Conservation (phyloP, 2,329 filamentous ascomycete genomes). For the Stagonosporopsis vannaccii region DNA sequence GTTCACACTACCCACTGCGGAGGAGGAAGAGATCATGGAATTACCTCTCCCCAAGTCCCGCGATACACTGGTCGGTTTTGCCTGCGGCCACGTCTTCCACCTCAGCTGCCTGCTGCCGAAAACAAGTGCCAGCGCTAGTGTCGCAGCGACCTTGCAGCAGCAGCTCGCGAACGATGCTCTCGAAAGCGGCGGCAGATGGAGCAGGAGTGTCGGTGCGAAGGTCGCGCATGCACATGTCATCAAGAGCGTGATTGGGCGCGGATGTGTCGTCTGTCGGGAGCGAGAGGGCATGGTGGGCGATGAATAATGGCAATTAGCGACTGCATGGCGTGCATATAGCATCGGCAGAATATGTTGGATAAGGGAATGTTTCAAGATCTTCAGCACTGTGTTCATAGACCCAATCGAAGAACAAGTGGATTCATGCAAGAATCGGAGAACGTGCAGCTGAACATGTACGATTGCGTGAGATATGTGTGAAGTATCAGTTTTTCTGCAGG, state of each 20-base stretch:
- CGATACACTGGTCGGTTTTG: constrained; percentile 80
- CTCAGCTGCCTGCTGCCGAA: constrained; percentile 70
- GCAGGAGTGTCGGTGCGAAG: constrained; percentile 70
- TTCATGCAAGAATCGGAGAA: no score
- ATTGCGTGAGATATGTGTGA: no score
- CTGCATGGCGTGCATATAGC: background rate
- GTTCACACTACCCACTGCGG: constrained; percentile 41
- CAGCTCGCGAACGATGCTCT: constrained; percentile 50
- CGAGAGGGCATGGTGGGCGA: constrained; percentile 26
- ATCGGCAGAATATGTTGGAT: background rate
- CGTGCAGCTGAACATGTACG: no score
- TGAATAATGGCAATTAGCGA: background rate
- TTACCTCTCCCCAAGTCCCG: constrained; percentile 38
- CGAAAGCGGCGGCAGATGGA: constrained; percentile 54
- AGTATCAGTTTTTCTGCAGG: no score
- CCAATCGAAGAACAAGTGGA: background rate
- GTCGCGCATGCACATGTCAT: constrained; percentile 75
- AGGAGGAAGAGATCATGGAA: constrained; percentile 38
- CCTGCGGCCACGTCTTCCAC: constrained; percentile 84
- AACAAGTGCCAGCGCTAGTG: constrained; percentile 51
- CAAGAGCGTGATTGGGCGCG: constrained; percentile 73
- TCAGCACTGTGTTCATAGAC: background rate
- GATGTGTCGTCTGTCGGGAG: constrained; percentile 47
- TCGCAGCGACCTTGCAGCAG: constrained; percentile 55
- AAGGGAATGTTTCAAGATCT: background rate